These are phyloP conservation scores for Coemansia sp. DNA, from an alignment of 192 early-diverging fungal species.

Conservation along the genomic window DNA sequence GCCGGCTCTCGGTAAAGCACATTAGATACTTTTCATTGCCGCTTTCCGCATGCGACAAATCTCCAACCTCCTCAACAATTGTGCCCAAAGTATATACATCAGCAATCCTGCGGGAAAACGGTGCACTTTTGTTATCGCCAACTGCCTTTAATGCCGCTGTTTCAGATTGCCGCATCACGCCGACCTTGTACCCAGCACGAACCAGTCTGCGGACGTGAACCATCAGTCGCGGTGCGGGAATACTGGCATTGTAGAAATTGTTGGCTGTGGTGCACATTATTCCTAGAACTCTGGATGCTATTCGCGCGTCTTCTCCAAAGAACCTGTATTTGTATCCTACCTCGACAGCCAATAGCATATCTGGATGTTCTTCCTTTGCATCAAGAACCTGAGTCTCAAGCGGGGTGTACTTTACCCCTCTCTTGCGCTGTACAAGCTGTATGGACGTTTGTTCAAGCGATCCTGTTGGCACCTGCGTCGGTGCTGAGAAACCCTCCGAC, in stretches of 20 bases:
- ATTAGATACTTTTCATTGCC: constrained; percentile 75
- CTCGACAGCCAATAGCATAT: constrained; percentile 77
- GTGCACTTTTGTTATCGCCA: constrained; percentile 66
- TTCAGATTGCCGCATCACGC: constrained; percentile 78
- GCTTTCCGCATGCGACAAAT: constrained; percentile 67
- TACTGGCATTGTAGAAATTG: constrained; percentile 77
- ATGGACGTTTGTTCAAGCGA: constrained; percentile 26
- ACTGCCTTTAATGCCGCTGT: constrained; percentile 84
- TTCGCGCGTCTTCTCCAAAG: constrained; percentile 86
- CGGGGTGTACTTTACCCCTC: constrained; percentile 66
- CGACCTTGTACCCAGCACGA: constrained; percentile 81
- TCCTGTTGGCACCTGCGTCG: neutral
- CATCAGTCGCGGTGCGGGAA: constrained; percentile 74
- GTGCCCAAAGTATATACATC: constrained; percentile 86
- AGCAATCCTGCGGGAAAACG: constrained; percentile 81
- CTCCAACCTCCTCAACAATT: constrained; percentile 78
- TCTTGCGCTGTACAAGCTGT: constrained; percentile 42
- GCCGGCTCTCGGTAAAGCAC: constrained; percentile 67
- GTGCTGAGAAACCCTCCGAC: neutral
- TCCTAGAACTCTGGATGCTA: constrained; percentile 71
- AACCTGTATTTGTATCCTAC: constrained; percentile 95
- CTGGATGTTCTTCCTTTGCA: constrained; percentile 69
- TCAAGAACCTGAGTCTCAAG: constrained; percentile 81
- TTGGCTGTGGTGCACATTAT: constrained; percentile 80
- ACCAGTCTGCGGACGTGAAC: constrained; percentile 84